Base-by-base conservation (phyloP, 2,329 filamentous ascomycete genomes). In the Tolypocladium album region DNA sequence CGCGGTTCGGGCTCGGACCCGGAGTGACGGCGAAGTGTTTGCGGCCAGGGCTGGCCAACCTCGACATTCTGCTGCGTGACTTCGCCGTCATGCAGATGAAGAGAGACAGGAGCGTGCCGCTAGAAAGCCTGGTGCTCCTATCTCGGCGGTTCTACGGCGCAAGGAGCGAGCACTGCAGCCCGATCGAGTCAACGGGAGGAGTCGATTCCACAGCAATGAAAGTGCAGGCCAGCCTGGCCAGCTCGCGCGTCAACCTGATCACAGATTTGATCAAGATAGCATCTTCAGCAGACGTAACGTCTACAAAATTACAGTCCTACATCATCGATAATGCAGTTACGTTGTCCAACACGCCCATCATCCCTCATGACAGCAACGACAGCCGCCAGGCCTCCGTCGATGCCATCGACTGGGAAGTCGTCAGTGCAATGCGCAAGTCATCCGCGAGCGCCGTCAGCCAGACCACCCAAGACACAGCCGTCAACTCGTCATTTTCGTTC, bases 111-210 rank as follows among this genome's bases (percentile, higher is more conserved):
- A 61, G 61, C 0, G 62, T 71, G 1, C 68, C 67, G 0, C 59
- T 76, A 53, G 61, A 65, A 5, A 68, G 65, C 3, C 60, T 76
- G 0, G 65, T 75, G 1, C 62, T 76, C 0, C 66, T 74, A 0
- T 75, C 72, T 24, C 69, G 73, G 20, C 65, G 73, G 1, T 75
- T 70, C 43, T 66, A 73, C 24, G 73, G 71, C 5, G 58, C 55
- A n/a, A 63, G 68, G 4, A 31, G 57, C 0, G 60, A 57, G 12
- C 50, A 34, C 17, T 57, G 22, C 55, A 15, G 4, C 15, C 34
- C 50, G 50, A n/a, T 36, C 9, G 50, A 53, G 27, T 53, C 27
- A 17, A 34, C 50, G 17, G 17, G 15, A 8, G 24, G 27, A 2
- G 31, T 22, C 8, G 50, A 15, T 5, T 15, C 20, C 12, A n/a